Conservation (phyloP, 2,329 filamentous ascomycete genomes). For the Zymoseptoria crescenta region DNA sequence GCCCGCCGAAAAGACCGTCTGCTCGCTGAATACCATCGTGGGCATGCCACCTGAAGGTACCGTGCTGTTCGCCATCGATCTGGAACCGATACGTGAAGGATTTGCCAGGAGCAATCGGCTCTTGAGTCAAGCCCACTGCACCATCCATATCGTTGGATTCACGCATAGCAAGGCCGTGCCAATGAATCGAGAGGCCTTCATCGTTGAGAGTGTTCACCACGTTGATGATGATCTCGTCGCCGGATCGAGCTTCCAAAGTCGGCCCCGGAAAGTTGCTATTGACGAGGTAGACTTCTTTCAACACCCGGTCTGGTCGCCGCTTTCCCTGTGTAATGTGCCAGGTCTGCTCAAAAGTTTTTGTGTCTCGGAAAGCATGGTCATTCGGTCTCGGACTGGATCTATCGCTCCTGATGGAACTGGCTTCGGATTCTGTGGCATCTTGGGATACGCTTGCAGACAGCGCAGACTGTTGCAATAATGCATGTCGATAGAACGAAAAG, state of each 20-base stretch:
- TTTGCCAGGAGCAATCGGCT: constrained; percentile 15
- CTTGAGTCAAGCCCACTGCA: constrained; percentile 21
- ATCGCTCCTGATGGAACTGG: background rate
- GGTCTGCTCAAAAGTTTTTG: constrained; percentile 9
- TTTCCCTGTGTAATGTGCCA: constrained; percentile 16
- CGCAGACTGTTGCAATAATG: background rate
- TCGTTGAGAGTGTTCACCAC: constrained; percentile 37
- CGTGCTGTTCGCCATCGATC: constrained; percentile 29
- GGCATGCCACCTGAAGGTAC: constrained; percentile 45
- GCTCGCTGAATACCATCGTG: constrained; percentile 37
- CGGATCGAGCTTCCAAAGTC: constrained; percentile 41
- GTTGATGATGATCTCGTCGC: constrained; percentile 38
- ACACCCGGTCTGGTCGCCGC: constrained; percentile 39
- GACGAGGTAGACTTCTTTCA: constrained; percentile 43
- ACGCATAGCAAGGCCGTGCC: constrained; percentile 35
- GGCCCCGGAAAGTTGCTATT: constrained; percentile 47
- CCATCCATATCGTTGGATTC: constrained; percentile 22
- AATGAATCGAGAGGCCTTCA: constrained; percentile 36
- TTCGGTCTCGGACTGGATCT: constrained; percentile 10
- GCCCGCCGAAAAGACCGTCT: constrained; percentile 42
- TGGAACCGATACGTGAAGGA: constrained; percentile 33
- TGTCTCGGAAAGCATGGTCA: constrained; percentile 14
- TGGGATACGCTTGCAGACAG: background rate
- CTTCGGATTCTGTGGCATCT: background rate
- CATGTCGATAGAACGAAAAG: background rate